Base-by-base conservation (phyloP, 345 rosid genomes). In the Lepidium africanum region DNA sequence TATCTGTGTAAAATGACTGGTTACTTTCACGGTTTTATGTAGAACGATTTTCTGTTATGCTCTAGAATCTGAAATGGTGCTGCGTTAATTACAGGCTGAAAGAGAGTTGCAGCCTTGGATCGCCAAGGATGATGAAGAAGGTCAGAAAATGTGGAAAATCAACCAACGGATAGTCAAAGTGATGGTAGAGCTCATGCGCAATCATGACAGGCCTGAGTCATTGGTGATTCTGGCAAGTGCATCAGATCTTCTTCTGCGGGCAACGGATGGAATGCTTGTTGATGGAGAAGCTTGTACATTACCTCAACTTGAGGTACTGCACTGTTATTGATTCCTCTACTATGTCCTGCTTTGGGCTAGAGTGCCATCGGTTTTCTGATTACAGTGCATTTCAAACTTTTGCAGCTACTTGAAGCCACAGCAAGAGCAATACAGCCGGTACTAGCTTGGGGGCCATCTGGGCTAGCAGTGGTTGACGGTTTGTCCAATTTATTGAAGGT, bases 81-180 rank as follows among this genome's bases (percentile, higher is more conserved):
- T 59, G 50, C 81, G 17, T 78, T 57, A 65, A 72, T 78, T 75
- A 76, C 81, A 90, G 98, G 98, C 97, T 67, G 98, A 93, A 63
- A 85, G 84, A 76, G 98, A 93, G 74, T 82, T 93, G 77, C 96
- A 90, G 74, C 98, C 98, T 25, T 93, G 98, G 98, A 93, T 90
- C 35, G 91, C 94, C 30, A 93, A 93, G 83, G 87, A 90, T 69
- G 96, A 93, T 35, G 98, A 90, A 72, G 90, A 82, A 70, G 90
- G 94, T 77, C 96, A 90, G 80, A 88, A 87, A 79, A 74, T 90
- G 89, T 93, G 98, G 98, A 88, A 90, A 79, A 79, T 90, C 79
- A 93, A 93, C 81, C 98, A 93, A 72, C 81, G 98, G 42, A 88
- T 93, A 48, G 89, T 93, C 39, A 90, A 89, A 73, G 75, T 93